A percentile compares a stretch with the other conserved stretches of the same genome.
phyloP scores from a whole-genome alignment of 1,284 basidiomycete species.

The Bondarzewia mesenterica region DNA sequence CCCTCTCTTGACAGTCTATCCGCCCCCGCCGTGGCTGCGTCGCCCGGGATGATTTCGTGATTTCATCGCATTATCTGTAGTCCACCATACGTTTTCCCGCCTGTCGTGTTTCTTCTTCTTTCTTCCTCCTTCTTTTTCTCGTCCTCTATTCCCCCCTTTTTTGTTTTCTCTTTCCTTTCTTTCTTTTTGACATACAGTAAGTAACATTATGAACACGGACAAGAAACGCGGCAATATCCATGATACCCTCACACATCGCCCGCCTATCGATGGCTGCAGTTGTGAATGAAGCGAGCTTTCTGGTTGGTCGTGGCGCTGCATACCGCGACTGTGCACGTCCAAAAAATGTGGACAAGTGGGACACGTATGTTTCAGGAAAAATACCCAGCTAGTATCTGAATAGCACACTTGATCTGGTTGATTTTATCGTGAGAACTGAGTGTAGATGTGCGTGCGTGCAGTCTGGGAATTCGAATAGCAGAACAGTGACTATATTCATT shows the following conservation, averaged over 20 bases:
- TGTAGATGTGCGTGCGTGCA: no score
- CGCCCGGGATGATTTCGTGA: not conserved
- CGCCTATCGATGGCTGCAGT: no score
- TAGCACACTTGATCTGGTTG: no score
- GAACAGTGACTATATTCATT: no score
- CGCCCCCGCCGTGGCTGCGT: not conserved
- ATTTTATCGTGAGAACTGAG: no score
- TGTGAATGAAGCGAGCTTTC: no score
- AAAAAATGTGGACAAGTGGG: no score
- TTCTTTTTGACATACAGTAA: conserved; percentile 13
- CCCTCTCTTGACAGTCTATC: not conserved
- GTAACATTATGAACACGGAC: conserved; percentile 6
- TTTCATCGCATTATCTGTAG: not conserved
- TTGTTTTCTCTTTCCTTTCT: conserved; percentile 9
- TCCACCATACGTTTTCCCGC: not conserved
- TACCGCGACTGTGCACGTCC: no score
- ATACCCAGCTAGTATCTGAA: no score
- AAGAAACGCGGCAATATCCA: conserved; percentile 10
- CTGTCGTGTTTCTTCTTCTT: not conserved
- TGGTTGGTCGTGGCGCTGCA: no score
- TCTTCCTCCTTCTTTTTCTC: conserved; percentile 9
- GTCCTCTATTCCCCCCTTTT: conserved; percentile 16
- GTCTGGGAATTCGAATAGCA: no score
- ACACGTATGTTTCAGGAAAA: no score
- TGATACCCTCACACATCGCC: conserved; percentile 14